Evolutionary conservation across 345 rosid species (phyloP).

Genomic region (Anacardium occidentale): DNA sequence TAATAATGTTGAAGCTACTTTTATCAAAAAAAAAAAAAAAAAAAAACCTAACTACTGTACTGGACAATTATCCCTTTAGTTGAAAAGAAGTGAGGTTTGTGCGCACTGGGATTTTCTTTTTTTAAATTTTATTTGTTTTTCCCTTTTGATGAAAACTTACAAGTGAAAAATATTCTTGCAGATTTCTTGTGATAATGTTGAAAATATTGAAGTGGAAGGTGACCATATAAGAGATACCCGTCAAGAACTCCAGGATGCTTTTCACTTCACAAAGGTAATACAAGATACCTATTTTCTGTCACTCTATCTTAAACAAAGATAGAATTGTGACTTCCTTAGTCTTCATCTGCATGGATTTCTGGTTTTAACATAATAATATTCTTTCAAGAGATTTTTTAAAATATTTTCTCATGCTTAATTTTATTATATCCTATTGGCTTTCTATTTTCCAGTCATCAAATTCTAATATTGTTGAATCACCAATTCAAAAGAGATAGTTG

Average conservation of each 20-base stretch:
- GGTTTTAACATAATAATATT: background rate
- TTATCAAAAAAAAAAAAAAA: too few species aligned
- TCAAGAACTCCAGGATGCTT: conserved; percentile 90
- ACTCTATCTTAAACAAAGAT: background rate
- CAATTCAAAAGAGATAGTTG: background rate
- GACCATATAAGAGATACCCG: conserved; percentile 65
- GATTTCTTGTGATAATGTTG: conserved; percentile 78
- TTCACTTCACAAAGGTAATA: conserved; percentile 71
- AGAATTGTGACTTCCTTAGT: background rate
- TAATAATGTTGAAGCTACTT: too few species aligned
- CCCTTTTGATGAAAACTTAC: background rate
- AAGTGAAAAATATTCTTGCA: conserved; percentile 28
- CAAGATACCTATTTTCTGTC: conserved; percentile 6
- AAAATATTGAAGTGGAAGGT: conserved; percentile 74
- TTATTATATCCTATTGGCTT: background rate
- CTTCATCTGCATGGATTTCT: background rate
- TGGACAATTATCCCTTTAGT: conserved; percentile 66
- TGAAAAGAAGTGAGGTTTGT: conserved; percentile 76
- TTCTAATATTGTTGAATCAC: background rate
- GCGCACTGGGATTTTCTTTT: conserved; percentile 3
- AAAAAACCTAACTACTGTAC: too few species aligned
- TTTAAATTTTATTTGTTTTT: background rate
- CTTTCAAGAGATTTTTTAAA: background rate
- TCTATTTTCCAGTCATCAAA: background rate
- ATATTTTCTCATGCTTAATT: background rate